Conservation (phyloP, 805 yeast genomes). For the Suhomyces prunicola region DNA sequence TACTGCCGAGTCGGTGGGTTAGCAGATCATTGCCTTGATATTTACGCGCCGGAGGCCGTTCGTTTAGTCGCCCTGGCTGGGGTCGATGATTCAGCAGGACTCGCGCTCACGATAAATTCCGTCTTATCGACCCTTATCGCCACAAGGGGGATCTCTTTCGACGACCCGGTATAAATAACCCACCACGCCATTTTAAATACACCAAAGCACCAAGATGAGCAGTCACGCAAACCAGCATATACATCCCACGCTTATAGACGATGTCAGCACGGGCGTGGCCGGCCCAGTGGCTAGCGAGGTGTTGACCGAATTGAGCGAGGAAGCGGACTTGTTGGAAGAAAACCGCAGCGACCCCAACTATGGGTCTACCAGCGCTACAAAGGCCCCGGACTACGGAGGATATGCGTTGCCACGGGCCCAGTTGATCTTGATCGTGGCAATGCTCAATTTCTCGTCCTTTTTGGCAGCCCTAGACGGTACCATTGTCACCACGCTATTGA, state of each 20-base stretch:
- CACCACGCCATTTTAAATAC: background rate
- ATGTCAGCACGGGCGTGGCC: conserved; percentile 28
- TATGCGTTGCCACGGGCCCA: conserved; percentile 31
- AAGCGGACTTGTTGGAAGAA: conserved; percentile 11
- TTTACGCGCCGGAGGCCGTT: background rate
- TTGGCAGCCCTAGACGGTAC: conserved; percentile 68
- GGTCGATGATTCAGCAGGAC: background rate
- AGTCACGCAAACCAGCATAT: background rate
- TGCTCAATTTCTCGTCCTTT: conserved; percentile 42
- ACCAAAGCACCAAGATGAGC: background rate
- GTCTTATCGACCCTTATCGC: background rate
- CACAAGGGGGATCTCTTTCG: background rate
- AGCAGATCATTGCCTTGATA: background rate
- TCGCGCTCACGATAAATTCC: background rate
- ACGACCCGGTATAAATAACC: background rate
- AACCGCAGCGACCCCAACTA: conserved; percentile 8
- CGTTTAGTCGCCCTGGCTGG: too few species aligned
- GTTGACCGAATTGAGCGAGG: conserved; percentile 28
- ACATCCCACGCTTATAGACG: conserved; percentile 21
- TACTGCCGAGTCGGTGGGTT: too few species aligned
- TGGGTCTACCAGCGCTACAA: conserved; percentile 13
- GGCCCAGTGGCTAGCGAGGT: conserved; percentile 37
- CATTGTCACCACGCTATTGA: conserved; percentile 59
- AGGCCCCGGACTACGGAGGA: conserved; percentile 9
- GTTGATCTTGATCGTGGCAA: conserved; percentile 27